These are phyloP conservation scores for Picea glauca DNA, from an alignment of 75 land plant species.

Conservation along the genomic window DNA sequence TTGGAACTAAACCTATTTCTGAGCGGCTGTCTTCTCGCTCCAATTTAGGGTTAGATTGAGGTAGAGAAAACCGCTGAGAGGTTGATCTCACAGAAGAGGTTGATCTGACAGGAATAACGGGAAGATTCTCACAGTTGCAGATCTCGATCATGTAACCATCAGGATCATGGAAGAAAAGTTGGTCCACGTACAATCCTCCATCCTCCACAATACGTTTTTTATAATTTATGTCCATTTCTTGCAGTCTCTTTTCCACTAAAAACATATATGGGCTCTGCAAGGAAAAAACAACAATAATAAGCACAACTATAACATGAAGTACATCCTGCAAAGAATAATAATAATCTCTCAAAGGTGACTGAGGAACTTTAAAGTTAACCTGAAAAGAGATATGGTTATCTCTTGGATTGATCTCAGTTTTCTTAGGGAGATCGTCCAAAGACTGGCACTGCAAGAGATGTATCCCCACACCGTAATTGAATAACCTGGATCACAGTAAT, in stretches of 20 bases:
- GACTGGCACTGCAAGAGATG: slow-evolving; percentile 20
- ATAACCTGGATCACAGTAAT: slow-evolving; percentile 15
- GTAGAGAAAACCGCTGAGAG: background rate
- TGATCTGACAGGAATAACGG: slow-evolving; percentile 24
- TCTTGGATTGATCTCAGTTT: slow-evolving; percentile 20
- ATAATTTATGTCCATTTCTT: slow-evolving; percentile 25
- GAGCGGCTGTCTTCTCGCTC: background rate
- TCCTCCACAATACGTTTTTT: slow-evolving; percentile 20
- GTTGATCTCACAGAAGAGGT: background rate
- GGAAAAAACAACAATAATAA: background rate
- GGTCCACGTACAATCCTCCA: slow-evolving; percentile 30
- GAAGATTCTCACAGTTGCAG: slow-evolving; percentile 62
- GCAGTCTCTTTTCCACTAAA: slow-evolving; percentile 12
- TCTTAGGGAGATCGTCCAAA: slow-evolving; percentile 13
- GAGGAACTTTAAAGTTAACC: slow-evolving; percentile 1
- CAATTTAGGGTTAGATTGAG: background rate
- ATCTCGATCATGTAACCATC: slow-evolving; percentile 72
- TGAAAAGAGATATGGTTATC: slow-evolving; percentile 38
- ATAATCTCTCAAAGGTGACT: background rate
- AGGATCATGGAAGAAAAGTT: slow-evolving; percentile 49
- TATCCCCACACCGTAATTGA: slow-evolving; percentile 30
- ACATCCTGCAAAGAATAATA: background rate
- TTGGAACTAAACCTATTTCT: background rate
- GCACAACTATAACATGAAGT: background rate
- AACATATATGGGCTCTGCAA: slow-evolving; percentile 24